Base-by-base conservation (phyloP, 2,329 filamentous ascomycete species). In the Delphinella strobiligena region DNA sequence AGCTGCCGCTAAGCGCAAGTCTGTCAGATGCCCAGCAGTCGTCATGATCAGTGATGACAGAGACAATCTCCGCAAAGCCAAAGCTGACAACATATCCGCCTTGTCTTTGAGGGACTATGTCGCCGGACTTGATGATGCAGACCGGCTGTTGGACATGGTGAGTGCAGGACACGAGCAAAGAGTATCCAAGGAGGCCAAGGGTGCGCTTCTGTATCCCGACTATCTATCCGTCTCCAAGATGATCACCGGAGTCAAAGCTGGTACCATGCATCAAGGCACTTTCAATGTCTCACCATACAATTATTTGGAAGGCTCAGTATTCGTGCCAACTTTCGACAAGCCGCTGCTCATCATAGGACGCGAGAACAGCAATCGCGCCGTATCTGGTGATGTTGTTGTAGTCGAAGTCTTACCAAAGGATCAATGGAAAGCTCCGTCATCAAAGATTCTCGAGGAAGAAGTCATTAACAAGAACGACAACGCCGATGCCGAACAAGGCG, bases 211-310 rank as follows among this genome's bases (percentile, higher is more conserved):
- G 38, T 98, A 96, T 52, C 78, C 85, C 0, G 91, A 96, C 55
- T 88, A 96, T 56, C 83, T 80, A 51, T 84, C 81, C 7, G 69
- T 91, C 58, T 95, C 89, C 4, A 93, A 81, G 61, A 82, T 96
- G 75, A 86, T 88, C 74, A 98, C 91, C 4, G 89, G 88, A 1
- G 73, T 95, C 41, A 93, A 93, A 65, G 78, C 78, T 37, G 87
- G 88, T 4, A 78, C 86, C 39, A 67, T 98, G 51, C 91, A 98
- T 58, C 89, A 98, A 62, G 91, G 91, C 5, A 80, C 84, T 17
- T 98, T 95, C 67, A 94, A 88, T 54, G 86, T 96, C 19, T 96
- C 91, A 5, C 85, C 86, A 1, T 98, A 96, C 69, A 98, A 98
- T 64, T 98, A 96, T 52, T 71, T 98, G 9, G 91, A 98, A 60